Evolutionary conservation across 352 stramenopile species (phyloP).

Genomic region (Pythium phragmitis): DNA sequence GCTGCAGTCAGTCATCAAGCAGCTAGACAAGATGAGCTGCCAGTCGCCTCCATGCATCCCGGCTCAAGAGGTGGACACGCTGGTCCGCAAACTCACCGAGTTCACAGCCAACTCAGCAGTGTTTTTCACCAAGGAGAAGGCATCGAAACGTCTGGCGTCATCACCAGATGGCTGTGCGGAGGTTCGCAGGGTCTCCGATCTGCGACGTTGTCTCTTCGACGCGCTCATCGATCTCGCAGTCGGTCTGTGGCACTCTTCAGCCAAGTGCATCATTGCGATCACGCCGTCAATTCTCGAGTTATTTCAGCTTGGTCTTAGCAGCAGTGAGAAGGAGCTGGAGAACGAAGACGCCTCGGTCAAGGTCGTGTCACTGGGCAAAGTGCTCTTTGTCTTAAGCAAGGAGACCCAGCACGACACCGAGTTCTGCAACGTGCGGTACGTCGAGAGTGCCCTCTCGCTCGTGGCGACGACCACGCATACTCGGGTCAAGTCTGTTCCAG

Average conservation of each 20-base stretch:
- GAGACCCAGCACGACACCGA: conserved; percentile 54
- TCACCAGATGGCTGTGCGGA: not conserved
- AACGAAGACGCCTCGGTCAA: conserved; percentile 8
- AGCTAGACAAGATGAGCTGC: conserved; percentile 28
- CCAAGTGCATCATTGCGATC: conserved; percentile 39
- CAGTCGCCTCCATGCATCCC: not conserved
- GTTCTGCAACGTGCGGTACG: conserved; percentile 67
- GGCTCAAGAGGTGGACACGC: not conserved
- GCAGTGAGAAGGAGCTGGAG: too few species aligned
- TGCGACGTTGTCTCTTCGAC: conserved; percentile 33
- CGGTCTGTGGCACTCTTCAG: conserved; percentile 35
- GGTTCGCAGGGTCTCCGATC: conserved; percentile 7
- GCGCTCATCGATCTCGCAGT: conserved; percentile 25
- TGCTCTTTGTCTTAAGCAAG: conserved; percentile 75
- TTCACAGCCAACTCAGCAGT: conserved; percentile 5
- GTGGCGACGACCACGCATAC: conserved; percentile 28
- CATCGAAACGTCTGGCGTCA: not conserved
- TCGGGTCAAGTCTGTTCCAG: not conserved
- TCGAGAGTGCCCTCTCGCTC: conserved; percentile 52
- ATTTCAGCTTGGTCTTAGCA: conserved; percentile 14
- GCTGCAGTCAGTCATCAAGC: conserved; percentile 28
- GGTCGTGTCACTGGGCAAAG: conserved; percentile 48
- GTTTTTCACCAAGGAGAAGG: not conserved
- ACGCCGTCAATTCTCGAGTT: conserved; percentile 43
- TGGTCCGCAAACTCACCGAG: not conserved